A percentile compares a stretch with the other conserved stretches of the same genome.
phyloP scores from a whole-genome alignment of 495 filamentous ascomycete species.

The Trichoderma reesei region DNA sequence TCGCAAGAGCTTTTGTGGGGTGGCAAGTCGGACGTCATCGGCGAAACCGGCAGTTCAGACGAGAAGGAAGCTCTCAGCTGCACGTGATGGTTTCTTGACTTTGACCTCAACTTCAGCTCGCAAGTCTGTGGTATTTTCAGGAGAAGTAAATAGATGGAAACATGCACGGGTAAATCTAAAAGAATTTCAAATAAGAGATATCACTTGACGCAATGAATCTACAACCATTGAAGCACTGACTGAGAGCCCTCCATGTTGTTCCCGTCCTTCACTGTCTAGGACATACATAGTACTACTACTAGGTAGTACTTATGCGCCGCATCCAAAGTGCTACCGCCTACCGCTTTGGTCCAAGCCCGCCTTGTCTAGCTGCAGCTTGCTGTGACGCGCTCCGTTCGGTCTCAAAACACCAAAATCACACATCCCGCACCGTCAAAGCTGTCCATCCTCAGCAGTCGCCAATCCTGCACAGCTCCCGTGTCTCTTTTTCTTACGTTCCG shows the following conservation, averaged over 20 bases:
- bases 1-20: constrained; percentile 3
- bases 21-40: constrained; percentile 11
- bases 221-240: too few species aligned
- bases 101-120: too few species aligned
- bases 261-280: too few species aligned
- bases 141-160: too few species aligned
- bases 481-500: background rate
- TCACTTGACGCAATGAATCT: too few species aligned
- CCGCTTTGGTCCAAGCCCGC: background rate
- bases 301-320: background rate
- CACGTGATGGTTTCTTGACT: background rate
- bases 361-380: constrained; percentile 1
- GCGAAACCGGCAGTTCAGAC: background rate
- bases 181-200: too few species aligned
- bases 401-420: constrained; percentile 6
- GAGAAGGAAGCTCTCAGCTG: background rate
- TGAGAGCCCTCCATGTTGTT: too few species aligned
- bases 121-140: too few species aligned
- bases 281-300: background rate
- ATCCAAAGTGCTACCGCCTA: background rate
- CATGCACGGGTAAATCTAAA: too few species aligned
- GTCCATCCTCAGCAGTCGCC: background rate
- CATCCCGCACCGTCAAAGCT: background rate
- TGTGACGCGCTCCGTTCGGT: constrained; percentile 7
- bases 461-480: background rate